Evolutionary conservation across 768 basidiomycete species (phyloP).

Genomic region (Russula griseocarnosa): DNA sequence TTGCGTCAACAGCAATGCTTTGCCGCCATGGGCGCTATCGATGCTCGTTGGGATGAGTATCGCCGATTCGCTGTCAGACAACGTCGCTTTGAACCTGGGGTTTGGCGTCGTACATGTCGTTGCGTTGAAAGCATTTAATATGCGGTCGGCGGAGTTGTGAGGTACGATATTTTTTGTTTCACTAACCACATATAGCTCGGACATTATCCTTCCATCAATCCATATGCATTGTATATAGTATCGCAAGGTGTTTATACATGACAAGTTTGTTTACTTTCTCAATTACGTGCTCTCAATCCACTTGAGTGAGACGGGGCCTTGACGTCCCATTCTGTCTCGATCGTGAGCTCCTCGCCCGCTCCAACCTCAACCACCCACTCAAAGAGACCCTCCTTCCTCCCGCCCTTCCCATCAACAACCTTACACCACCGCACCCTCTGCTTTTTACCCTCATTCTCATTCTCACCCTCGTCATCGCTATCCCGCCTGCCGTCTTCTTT

Average conservation of each 20-base stretch:
- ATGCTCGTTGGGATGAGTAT: conserved; percentile 40
- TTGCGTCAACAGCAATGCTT: conserved; percentile 29
- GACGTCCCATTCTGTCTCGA: conserved; percentile 53
- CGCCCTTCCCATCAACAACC: conserved; percentile 43
- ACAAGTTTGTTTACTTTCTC: neutral
- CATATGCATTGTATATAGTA: conserved; percentile 15
- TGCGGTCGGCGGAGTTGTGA: neutral
- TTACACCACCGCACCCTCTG: conserved; percentile 38
- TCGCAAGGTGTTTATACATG: conserved; percentile 1
- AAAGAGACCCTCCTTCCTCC: conserved; percentile 52
- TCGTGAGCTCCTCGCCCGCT: conserved; percentile 40
- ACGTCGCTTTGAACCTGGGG: conserved; percentile 37
- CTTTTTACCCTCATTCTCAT: conserved; percentile 14
- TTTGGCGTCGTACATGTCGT: conserved; percentile 42
- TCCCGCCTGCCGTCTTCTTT: neutral
- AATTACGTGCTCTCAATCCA: conserved; percentile 29
- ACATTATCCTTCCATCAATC: neutral
- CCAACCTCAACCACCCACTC: conserved; percentile 51
- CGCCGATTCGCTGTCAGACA: conserved; percentile 46
- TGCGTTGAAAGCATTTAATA: conserved; percentile 9
- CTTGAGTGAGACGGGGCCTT: conserved; percentile 37
- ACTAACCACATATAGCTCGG: neutral
- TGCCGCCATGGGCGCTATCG: conserved; percentile 32
- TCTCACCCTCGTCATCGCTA: neutral
- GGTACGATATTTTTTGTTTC: neutral